Conservation (phyloP, 768 basidiomycete species). For the Pleurotus pulmonarius region DNA sequence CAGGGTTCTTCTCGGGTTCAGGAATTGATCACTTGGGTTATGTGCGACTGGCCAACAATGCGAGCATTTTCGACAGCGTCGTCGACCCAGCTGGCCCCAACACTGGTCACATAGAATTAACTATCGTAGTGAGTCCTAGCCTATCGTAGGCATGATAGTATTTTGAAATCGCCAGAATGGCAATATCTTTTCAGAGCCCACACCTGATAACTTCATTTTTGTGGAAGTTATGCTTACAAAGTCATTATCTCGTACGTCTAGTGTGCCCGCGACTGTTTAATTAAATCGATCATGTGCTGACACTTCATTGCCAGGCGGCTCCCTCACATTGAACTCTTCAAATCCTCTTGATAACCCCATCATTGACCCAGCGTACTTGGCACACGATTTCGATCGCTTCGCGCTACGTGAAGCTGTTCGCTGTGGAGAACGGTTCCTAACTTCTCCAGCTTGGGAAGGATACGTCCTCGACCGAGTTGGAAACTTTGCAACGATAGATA, state of each 20-base stretch:
- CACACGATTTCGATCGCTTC: slow-evolving; percentile 25
- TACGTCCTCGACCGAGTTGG: slow-evolving; percentile 13
- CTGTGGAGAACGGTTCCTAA: slow-evolving; percentile 17
- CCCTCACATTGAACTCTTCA: slow-evolving; percentile 34
- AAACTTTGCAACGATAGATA: slow-evolving; percentile 3
- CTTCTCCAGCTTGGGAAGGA: slow-evolving; percentile 15
- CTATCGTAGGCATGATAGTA: not conserved
- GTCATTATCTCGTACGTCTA: slow-evolving; percentile 29
- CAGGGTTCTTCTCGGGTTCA: slow-evolving; percentile 14
- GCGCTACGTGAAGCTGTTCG: slow-evolving; percentile 21
- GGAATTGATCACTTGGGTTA: slow-evolving; percentile 13
- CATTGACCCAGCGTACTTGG: slow-evolving; percentile 47
- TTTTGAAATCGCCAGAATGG: not conserved
- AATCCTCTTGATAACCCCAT: slow-evolving; percentile 42
- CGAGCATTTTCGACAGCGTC: slow-evolving; percentile 23
- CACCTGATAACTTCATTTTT: slow-evolving; percentile 27
- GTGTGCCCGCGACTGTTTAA: not conserved
- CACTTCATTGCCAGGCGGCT: slow-evolving; percentile 24
- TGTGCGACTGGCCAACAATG: slow-evolving; percentile 20
- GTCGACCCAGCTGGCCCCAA: slow-evolving; percentile 33
- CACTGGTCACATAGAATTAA: slow-evolving; percentile 31
- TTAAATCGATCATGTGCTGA: not conserved
- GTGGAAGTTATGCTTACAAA: slow-evolving; percentile 22
- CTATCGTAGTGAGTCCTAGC: slow-evolving; percentile 21
- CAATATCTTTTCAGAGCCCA: slow-evolving; percentile 9